Evolutionary conservation across 2,329 filamentous ascomycete genomes (phyloP).

Genomic region (Cladorrhinum sp.): DNA sequence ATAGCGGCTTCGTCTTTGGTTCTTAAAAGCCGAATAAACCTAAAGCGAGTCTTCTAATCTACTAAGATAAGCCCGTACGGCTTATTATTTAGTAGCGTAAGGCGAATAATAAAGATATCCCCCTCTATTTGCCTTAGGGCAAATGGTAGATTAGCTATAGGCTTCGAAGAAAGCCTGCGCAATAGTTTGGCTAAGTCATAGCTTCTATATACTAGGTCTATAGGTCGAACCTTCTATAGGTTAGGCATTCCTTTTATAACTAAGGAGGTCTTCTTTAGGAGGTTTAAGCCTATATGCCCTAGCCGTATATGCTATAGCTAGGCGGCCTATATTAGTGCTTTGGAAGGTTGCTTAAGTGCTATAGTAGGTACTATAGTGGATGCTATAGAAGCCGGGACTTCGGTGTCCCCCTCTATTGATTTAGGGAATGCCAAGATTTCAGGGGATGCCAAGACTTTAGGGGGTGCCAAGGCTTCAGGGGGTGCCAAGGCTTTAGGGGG

Average conservation of each 20-base stretch:
- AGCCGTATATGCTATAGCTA: not conserved
- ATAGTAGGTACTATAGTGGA: not conserved
- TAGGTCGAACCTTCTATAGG: not conserved
- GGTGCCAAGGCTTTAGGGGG: not conserved
- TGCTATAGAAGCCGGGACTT: not conserved
- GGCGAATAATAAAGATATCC: no score
- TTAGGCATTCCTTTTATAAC: not conserved
- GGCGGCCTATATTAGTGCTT: not conserved
- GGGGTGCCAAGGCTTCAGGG: not conserved
- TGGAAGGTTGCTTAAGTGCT: not conserved
- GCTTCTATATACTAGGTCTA: not conserved
- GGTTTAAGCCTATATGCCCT: not conserved
- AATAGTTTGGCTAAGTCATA: not conserved
- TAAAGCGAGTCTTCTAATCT: no score
- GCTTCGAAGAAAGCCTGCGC: not conserved
- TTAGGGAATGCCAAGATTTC: no score
- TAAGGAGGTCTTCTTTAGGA: not conserved
- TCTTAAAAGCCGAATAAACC: no score
- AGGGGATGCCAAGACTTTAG: no score
- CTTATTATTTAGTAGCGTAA: no score
- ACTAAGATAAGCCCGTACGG: no score
- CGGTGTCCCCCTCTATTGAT: not conserved
- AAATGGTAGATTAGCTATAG: not conserved
- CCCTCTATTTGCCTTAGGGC: no score
- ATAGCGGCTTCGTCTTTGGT: no score